These are phyloP conservation scores for Silene uniflora DNA, from an alignment of 148 eudicot genomes.

Conservation along the genomic window DNA sequence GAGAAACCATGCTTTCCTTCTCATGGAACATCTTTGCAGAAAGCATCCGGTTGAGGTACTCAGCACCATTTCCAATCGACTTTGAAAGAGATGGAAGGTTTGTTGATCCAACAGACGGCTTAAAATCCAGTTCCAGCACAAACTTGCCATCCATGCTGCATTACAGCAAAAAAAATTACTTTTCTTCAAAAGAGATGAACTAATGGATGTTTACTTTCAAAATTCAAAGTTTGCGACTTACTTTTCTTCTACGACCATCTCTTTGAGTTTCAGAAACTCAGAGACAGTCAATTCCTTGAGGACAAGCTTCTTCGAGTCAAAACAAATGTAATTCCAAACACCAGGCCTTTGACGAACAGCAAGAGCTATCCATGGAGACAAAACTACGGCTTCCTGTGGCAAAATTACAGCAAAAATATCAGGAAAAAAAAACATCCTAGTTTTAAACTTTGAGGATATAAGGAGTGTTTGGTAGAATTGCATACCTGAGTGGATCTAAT, in stretches of 20 bases:
- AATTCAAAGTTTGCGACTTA: not conserved
- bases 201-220: not conserved
- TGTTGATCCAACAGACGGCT: slow-evolving; percentile 62
- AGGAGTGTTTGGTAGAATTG: not conserved
- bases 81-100: slow-evolving; percentile 85
- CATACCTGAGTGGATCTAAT: slow-evolving; percentile 76
- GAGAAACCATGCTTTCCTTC: slow-evolving; percentile 88
- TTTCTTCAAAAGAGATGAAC: not conserved
- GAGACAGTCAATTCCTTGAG: slow-evolving; percentile 69
- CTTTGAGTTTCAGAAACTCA: slow-evolving; percentile 48
- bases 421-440: not conserved
- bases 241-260: not conserved
- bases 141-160: slow-evolving; percentile 70
- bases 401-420: not conserved
- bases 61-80: slow-evolving; percentile 95
- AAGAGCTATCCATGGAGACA: slow-evolving; percentile 78
- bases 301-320: slow-evolving; percentile 51
- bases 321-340: slow-evolving; percentile 82
- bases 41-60: slow-evolving; percentile 85
- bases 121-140: slow-evolving; percentile 88
- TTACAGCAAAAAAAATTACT: not conserved
- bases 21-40: slow-evolving; percentile 99
- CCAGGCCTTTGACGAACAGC: slow-evolving; percentile 91
- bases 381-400: slow-evolving; percentile 71
- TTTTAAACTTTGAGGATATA: not conserved